Base-by-base conservation (phyloP, 2,329 filamentous ascomycete species). In the Fusarium oligoseptatum region DNA sequence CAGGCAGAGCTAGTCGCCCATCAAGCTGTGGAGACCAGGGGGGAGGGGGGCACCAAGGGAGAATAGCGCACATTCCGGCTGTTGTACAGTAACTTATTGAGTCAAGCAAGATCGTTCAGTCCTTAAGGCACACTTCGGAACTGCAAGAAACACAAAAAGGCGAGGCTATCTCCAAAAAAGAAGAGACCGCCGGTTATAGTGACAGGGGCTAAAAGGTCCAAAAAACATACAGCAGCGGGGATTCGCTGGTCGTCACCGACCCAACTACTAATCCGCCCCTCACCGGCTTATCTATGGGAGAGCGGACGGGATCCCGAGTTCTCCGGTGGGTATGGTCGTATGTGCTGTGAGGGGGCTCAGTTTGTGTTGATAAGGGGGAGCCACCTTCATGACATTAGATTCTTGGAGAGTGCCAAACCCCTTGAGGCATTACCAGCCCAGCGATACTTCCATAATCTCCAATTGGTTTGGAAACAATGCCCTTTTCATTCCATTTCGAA, bases 181-280 rank as follows among this genome's bases (percentile, higher is more conserved):
- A n/a, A 17, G 11, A 22, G 15, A 43, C 20, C 20, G 11, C 7
- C 1, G 20, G 20, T 8, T 6, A 3, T 11, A 2, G 41, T 12
- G n/a, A 45, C 6, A 11, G 6, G 20, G 6, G 41, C n/a, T 4
- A 22, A 6, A 6, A 22, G 20, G 11, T 12, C 14, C 14, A 50
- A 50, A 50, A 50, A 52, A 52, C 48, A 52, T 52, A 52, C 48
- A 52, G 29, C 48, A 52, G 48, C 48, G 48, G 48, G 48, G 24
- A 52, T 52, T 52, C 48, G 48, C 48, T 52, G 48, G 48, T 52
- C 48, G 48, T 52, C 48, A 52, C 48, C 48, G 48, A 52, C 48
- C 48, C 48, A 52, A 52, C 48, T 52, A 52, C 48, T 52, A 52
- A 52, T 52, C 24, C 48, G 48, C 48, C 48, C 48, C 48, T 52